Evolutionary conservation across 2,329 filamentous ascomycete genomes (phyloP).

Genomic region (Fusarium newnesense): DNA sequence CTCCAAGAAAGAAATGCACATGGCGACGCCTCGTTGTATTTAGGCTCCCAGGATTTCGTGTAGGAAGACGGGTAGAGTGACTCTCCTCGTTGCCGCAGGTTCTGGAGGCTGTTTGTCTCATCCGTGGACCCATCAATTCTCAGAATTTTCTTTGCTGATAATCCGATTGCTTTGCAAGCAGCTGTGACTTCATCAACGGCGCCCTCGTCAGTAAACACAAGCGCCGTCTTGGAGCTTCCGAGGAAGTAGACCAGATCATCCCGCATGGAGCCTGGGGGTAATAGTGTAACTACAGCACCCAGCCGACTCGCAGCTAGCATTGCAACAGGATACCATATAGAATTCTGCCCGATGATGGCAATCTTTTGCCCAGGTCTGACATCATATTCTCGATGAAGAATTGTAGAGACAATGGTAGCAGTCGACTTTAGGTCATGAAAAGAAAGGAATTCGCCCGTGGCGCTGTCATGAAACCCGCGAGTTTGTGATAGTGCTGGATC

Average conservation of each 20-base stretch:
- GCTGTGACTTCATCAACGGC: neutral
- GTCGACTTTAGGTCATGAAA: neutral
- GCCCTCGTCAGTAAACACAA: neutral
- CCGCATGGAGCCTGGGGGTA: neutral
- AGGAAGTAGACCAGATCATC: neutral
- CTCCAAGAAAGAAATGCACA: neutral
- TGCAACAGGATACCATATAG: neutral
- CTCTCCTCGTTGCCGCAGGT: rapidly evolving
- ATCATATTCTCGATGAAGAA: neutral
- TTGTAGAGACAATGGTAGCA: neutral
- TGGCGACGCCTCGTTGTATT: neutral
- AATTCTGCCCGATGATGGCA: neutral
- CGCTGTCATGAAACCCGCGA: neutral
- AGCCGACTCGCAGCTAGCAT: neutral
- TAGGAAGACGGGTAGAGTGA: neutral
- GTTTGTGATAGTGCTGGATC: neutral
- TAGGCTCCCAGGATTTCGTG: neutral
- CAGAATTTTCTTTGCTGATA: neutral
- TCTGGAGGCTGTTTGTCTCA: neutral
- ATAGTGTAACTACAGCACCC: neutral
- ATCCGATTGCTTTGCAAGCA: neutral
- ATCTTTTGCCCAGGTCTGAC: neutral
- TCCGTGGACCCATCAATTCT: rapidly evolving
- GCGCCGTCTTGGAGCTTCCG: neutral
- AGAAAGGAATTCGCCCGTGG: neutral